Evolutionary conservation across 2,329 filamentous ascomycete species (phyloP).

Genomic region (Penicillium freii): DNA sequence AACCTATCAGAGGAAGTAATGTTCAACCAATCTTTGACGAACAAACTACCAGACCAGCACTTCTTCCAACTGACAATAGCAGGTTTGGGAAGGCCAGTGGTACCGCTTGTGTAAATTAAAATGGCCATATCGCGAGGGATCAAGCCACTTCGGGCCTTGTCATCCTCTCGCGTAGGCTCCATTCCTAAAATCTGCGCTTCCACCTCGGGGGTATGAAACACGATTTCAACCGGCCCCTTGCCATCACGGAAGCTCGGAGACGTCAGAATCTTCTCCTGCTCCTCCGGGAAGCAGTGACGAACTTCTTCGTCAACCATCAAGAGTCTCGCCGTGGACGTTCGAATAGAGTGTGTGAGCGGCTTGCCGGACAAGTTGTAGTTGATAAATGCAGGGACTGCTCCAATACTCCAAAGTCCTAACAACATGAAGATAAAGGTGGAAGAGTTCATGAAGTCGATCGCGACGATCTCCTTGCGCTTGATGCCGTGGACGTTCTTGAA

Average conservation of each 20-base stretch:
- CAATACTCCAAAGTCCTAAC: constrained; percentile 78
- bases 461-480: constrained; percentile 71
- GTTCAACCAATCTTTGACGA: constrained; percentile 56
- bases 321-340: constrained; percentile 63
- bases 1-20: constrained; percentile 65
- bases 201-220: constrained; percentile 60
- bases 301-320: constrained; percentile 70
- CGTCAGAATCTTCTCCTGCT: constrained; percentile 43
- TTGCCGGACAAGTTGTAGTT: constrained; percentile 79
- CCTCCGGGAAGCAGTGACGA: constrained; percentile 48
- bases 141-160: constrained; percentile 55
- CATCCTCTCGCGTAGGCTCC: constrained; percentile 56
- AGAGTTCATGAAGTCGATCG: constrained; percentile 77
- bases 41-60: constrained; percentile 52
- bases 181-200: constrained; percentile 55
- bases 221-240: constrained; percentile 54
- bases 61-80: constrained; percentile 75
- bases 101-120: constrained; percentile 83
- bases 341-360: constrained; percentile 71
- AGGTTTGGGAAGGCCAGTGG: constrained; percentile 78
- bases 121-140: constrained; percentile 60
- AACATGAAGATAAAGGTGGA: constrained; percentile 73
- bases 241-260: constrained; percentile 43
- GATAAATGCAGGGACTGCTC: constrained; percentile 79
- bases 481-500: constrained; percentile 64